A percentile compares a stretch with the other conserved stretches of the same genome.
phyloP scores from a whole-genome alignment of 257 asterid species.

The Solanum pimpinellifolium region DNA sequence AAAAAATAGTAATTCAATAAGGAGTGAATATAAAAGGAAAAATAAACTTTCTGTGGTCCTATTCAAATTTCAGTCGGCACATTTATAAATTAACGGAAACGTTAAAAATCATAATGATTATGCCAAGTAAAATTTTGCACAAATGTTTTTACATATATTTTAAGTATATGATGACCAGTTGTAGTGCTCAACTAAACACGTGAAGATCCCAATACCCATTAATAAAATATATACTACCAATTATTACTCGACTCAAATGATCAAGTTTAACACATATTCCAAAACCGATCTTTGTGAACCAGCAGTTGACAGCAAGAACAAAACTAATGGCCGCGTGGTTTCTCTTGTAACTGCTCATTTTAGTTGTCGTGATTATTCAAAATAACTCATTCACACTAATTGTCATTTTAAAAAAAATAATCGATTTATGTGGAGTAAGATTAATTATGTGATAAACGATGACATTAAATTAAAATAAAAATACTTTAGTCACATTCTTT shows the following conservation, averaged over 20 bases:
- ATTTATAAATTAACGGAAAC: background rate
- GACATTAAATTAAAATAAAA: background rate
- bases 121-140: background rate
- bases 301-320: background rate
- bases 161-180: background rate
- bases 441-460: too few relatives aligned
- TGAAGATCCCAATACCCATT: background rate
- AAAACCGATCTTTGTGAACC: background rate
- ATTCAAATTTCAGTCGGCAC: background rate
- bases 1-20: background rate
- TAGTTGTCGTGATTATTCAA: background rate
- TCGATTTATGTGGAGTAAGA: background rate
- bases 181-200: background rate
- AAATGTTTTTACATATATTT: background rate
- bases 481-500: background rate
- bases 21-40: background rate
- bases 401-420: background rate
- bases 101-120: background rate
- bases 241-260: background rate
- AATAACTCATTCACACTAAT: background rate
- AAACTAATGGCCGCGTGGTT: background rate
- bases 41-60: background rate
- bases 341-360: background rate
- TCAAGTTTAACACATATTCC: background rate
- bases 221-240: background rate